phyloP scores from a whole-genome alignment of 73 alveolate species.

The Paramecium biaurelia region DNA sequence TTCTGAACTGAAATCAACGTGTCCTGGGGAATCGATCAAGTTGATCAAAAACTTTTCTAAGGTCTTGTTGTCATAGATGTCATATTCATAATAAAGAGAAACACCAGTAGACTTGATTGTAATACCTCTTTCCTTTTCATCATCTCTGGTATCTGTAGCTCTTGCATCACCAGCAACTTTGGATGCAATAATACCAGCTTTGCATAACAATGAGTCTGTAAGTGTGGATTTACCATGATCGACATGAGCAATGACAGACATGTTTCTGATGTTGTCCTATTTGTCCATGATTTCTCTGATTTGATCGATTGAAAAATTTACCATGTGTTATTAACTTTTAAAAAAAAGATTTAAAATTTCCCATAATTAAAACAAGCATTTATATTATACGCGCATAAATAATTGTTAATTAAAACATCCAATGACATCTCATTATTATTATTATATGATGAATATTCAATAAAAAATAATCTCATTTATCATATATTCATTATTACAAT shows the following conservation, averaged over 20 bases:
- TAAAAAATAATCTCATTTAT: neutral
- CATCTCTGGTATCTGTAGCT: slow-evolving; percentile 98
- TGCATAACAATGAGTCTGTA: slow-evolving; percentile 91
- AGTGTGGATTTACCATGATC: slow-evolving; percentile 99
- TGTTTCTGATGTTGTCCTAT: slow-evolving; percentile 96
- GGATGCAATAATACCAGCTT: slow-evolving; percentile 98
- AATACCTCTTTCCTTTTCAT: slow-evolving; percentile 99
- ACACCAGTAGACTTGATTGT: slow-evolving; percentile 99
- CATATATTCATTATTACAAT: neutral
- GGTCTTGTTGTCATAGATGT: slow-evolving; percentile 65
- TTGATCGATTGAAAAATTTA: slow-evolving; percentile 98
- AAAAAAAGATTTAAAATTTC: neutral
- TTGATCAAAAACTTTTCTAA: slow-evolving; percentile 83
- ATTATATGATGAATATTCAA: neutral
- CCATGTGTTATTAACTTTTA: slow-evolving; percentile 71
- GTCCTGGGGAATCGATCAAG: slow-evolving; percentile 99
- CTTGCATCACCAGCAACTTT: slow-evolving; percentile 98
- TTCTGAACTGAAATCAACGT: slow-evolving; percentile 98
- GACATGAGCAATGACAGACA: slow-evolving; percentile 98
- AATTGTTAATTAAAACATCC: neutral
- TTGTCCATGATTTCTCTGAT: slow-evolving; percentile 97
- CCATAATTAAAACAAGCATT: slow-evolving; percentile 1
- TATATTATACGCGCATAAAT: neutral
- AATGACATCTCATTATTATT: neutral
- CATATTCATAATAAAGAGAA: slow-evolving; percentile 95